These are phyloP conservation scores for Piper longum DNA, from an alignment of 164 flowering plant species.

Conservation along the genomic window DNA sequence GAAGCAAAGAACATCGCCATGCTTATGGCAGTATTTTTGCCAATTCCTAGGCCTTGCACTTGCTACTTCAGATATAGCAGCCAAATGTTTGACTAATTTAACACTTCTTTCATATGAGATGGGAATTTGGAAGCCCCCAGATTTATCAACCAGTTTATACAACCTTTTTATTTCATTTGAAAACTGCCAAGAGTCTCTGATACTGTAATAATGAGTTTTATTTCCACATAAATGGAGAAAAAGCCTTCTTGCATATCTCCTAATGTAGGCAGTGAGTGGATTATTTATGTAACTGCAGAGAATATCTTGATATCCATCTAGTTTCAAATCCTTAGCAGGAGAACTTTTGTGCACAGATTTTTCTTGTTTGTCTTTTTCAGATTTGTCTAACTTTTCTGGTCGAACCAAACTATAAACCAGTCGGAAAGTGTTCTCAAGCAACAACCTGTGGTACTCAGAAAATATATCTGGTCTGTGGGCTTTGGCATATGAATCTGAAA, in stretches of 20 bases:
- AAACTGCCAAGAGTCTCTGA: constrained; percentile 93
- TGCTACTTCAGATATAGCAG: constrained; percentile 87
- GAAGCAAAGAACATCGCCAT: constrained; percentile 69
- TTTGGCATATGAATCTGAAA: constrained; percentile 96
- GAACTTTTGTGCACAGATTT: constrained; percentile 26
- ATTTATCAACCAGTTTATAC: constrained; percentile 60
- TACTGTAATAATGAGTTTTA: constrained; percentile 88
- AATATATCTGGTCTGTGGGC: constrained; percentile 81
- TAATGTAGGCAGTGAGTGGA: constrained; percentile 66
- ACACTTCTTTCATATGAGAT: constrained; percentile 86
- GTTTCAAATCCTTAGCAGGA: constrained; percentile 75
- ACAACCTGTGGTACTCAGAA: constrained; percentile 72
- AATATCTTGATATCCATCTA: constrained; percentile 97
- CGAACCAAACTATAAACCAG: constrained; percentile 80
- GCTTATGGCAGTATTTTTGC: constrained; percentile 91
- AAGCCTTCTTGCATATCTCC: constrained; percentile 95
- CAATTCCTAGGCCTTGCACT: constrained; percentile 91
- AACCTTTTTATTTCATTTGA: constrained; percentile 87
- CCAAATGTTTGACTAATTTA: constrained; percentile 78
- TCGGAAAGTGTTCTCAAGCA: constrained; percentile 85
- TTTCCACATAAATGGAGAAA: constrained; percentile 96
- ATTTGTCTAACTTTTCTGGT: constrained; percentile 92
- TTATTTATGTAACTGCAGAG: constrained; percentile 94
- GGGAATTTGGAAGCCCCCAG: constrained; percentile 76
- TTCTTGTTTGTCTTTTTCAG: constrained; percentile 59